Evolutionary conservation across 2,329 filamentous ascomycete genomes (phyloP).

Genomic region (Pseudonectria foliicola): DNA sequence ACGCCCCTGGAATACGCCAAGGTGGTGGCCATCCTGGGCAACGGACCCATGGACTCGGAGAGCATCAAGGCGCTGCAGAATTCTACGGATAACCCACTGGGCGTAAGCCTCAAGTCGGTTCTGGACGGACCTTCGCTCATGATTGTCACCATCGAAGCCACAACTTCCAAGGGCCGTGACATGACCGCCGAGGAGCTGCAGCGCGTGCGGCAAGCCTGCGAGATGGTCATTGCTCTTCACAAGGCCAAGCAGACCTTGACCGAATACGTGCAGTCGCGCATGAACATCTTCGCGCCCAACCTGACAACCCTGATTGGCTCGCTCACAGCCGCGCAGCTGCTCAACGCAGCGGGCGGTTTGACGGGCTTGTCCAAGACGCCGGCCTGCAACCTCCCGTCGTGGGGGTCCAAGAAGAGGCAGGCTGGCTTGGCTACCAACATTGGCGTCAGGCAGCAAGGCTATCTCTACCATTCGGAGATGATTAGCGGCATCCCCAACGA

Average conservation of each 20-base stretch:
- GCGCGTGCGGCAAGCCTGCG: constrained; percentile 68
- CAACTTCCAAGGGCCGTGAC: constrained; percentile 74
- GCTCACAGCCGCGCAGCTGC: constrained; percentile 88
- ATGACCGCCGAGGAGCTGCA: constrained; percentile 70
- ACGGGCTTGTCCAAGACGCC: constrained; percentile 86
- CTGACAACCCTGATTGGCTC: constrained; percentile 85
- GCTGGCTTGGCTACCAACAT: constrained; percentile 89
- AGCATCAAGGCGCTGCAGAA: constrained; percentile 75
- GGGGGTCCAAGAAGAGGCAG: constrained; percentile 82
- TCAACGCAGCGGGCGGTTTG: constrained; percentile 87
- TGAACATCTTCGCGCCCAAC: constrained; percentile 94
- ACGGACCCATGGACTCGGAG: constrained; percentile 75
- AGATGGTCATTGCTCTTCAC: constrained; percentile 83
- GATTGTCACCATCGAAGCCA: constrained; percentile 93
- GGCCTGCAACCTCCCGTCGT: constrained; percentile 82
- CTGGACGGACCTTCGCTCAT: constrained; percentile 86
- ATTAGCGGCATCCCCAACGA: constrained; percentile 80
- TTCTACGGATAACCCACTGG: constrained; percentile 71
- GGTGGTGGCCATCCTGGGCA: constrained; percentile 86
- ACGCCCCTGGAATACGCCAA: constrained; percentile 94
- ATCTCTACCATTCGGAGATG: constrained; percentile 85
- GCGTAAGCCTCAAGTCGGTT: constrained; percentile 67
- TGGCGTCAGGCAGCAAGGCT: constrained; percentile 84
- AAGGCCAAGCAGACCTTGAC: constrained; percentile 80
- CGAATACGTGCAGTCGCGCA: constrained; percentile 92